Evolutionary conservation across 139 green algal genomes (phyloP).

Genomic region (Ettlia oleoabundans): DNA sequence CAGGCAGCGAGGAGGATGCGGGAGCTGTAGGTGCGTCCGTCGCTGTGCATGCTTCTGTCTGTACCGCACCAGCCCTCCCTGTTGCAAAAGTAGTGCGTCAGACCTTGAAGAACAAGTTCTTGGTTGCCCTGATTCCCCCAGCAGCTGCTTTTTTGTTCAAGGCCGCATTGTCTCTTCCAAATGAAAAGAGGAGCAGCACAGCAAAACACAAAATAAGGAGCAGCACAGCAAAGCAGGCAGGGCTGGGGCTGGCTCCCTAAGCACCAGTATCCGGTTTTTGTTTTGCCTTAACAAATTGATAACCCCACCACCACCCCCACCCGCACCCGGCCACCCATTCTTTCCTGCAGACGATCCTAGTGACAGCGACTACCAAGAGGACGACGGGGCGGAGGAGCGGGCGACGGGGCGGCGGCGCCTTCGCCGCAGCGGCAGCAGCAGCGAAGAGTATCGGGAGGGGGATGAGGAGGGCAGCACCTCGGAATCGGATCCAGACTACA

Average conservation of each 20-base stretch:
- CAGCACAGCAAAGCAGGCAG: no score
- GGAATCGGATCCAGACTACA: conserved; percentile 20
- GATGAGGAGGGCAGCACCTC: background rate
- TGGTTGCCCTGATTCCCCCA: no score
- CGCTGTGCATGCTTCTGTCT: background rate
- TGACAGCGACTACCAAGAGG: conserved; percentile 2
- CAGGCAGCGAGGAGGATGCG: background rate
- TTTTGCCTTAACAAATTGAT: no score
- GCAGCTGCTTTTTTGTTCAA: no score
- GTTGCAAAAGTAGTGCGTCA: no score
- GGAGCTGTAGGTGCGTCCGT: background rate
- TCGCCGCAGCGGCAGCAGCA: background rate
- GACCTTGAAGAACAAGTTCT: no score
- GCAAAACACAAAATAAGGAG: no score
- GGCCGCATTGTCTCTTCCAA: no score
- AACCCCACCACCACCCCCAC: background rate
- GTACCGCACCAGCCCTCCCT: background rate
- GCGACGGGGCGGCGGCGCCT: background rate
- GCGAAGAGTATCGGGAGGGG: background rate
- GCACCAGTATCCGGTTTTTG: no score
- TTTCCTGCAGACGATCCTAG: background rate
- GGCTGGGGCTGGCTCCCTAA: no score
- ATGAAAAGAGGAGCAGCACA: no score
- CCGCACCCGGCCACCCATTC: no score
- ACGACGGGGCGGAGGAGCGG: conserved; percentile 10